A percentile compares a stretch with the other conserved stretches of the same genome.
Conservation (phyloP, 2,329 filamentous ascomycete species). For the Penicillium oxalicum region DNA sequence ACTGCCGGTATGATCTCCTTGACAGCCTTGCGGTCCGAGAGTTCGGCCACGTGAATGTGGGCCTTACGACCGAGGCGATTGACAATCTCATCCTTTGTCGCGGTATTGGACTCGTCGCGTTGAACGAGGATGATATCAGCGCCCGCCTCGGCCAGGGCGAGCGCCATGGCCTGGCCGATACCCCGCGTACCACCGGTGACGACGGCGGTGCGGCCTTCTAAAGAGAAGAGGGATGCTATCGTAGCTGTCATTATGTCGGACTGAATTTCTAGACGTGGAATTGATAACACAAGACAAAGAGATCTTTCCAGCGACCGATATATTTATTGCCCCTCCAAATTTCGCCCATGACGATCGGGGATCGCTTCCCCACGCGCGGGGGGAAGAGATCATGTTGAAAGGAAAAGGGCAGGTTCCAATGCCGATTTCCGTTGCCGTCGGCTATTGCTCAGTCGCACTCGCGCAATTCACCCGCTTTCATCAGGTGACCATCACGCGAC, state of each 20-base stretch:
- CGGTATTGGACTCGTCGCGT: constrained; percentile 44
- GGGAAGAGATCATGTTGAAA: background rate
- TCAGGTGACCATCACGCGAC: background rate
- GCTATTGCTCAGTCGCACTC: constrained; percentile 11
- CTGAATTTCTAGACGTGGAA: constrained; percentile 18
- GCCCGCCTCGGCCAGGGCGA: constrained; percentile 44
- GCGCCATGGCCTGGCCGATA: constrained; percentile 44
- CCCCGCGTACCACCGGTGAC: constrained; percentile 45
- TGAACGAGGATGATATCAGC: constrained; percentile 43
- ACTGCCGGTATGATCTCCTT: constrained; percentile 37
- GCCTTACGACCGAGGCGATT: constrained; percentile 36
- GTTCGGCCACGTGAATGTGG: constrained; percentile 41
- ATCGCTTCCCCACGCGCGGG: constrained; percentile 11
- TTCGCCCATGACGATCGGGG: constrained; percentile 1
- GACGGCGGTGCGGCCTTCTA: constrained; percentile 40
- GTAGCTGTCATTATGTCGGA: constrained; percentile 23
- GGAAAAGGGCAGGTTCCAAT: constrained; percentile 5
- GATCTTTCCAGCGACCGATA: background rate
- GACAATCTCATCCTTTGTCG: constrained; percentile 39
- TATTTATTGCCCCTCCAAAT: constrained; percentile 4
- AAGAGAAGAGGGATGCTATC: constrained; percentile 33
- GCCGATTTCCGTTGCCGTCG: constrained; percentile 14
- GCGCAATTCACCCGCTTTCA: background rate
- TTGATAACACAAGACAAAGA: background rate
- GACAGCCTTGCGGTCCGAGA: constrained; percentile 38